Evolutionary conservation across 768 basidiomycete species (phyloP), one percentile per base, ranked within the genome.

Genomic region (Leucocoprinus birnbaumii): DNA sequence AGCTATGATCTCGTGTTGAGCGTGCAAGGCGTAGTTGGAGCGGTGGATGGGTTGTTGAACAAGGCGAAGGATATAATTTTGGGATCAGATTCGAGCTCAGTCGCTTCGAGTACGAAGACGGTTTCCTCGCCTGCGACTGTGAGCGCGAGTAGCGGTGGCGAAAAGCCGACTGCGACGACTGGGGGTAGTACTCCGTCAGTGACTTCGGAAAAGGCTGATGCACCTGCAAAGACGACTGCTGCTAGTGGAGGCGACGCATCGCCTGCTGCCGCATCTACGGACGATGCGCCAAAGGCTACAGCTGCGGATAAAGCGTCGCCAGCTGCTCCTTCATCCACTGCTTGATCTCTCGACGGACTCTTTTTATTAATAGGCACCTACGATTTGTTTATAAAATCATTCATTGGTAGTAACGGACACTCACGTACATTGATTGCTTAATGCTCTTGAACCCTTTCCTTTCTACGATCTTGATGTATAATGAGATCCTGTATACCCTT

Each of bases 1-100:
- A 57, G 63, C 8, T 88, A 86, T 58, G 50, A 61, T 22, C 59
- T 77, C n/a, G 61, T 57, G 4, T 62, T 75, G 14, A 56, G 40
- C 13, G 26, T 55, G 54, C 3, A 51, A 53, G 11, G 24, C n/a
- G 56, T 57, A 6, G 51, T 8, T 2, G 18, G 22, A 19, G 26
- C 53, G 14, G 6, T 55, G 25, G 47, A 31, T 19, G 66, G 58
- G 63, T 65, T 51, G 56, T 53, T 42, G 65, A 63, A 58, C 4
- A 53, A 49, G 48, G 47, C 42, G 6, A 55, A 55, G 38, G 46
- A 48, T 11, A 55, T 55, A 5, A 31, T 31, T 31, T 31, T 31
- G 31, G 31, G 31, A 10, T 11, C 41, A 26, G 35, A 47, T 10
- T 53, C 52, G 18, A 19, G 18, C 7, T 48, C 46, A 37, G 14